phyloP scores from a whole-genome alignment of 805 yeast genomes.

The Metschnikowia cubensis region DNA sequence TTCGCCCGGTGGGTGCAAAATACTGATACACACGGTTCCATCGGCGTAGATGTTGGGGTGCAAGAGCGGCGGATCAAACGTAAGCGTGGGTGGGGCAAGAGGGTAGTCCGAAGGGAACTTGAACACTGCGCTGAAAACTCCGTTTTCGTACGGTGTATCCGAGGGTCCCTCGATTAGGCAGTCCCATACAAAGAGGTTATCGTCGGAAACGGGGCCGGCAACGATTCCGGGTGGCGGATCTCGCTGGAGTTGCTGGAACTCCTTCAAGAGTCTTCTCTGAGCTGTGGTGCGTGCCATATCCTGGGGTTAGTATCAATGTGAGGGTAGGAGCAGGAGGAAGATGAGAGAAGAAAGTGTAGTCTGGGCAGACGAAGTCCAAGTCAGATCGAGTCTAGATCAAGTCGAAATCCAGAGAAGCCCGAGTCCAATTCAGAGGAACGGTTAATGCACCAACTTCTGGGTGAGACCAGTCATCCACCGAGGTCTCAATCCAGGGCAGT shows the following conservation, averaged over 20 bases:
- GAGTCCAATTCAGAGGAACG: too few species aligned
- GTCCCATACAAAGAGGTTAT: slow-evolving; percentile 76
- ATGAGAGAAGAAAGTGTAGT: too few species aligned
- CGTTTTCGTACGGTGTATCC: slow-evolving; percentile 82
- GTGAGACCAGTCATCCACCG: too few species aligned
- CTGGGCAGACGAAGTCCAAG: too few species aligned
- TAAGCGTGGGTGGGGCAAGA: slow-evolving; percentile 72
- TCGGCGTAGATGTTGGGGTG: slow-evolving; percentile 95
- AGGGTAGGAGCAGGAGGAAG: too few species aligned
- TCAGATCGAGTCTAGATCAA: too few species aligned
- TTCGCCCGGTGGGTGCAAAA: slow-evolving; percentile 93
- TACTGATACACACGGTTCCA: slow-evolving; percentile 94
- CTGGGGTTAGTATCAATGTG: neutral
- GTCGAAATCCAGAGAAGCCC: too few species aligned
- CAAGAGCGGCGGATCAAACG: slow-evolving; percentile 72
- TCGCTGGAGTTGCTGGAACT: slow-evolving; percentile 76
- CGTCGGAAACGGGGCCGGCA: slow-evolving; percentile 84
- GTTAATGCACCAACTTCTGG: too few species aligned
- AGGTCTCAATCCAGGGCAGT: too few species aligned
- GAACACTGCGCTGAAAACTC: slow-evolving; percentile 75
- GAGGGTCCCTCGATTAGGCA: slow-evolving; percentile 80
- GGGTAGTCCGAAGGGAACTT: slow-evolving; percentile 80
- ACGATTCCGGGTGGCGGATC: slow-evolving; percentile 94
- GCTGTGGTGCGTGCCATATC: slow-evolving; percentile 51
- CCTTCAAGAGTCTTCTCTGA: slow-evolving; percentile 80